phyloP scores from a whole-genome alignment of 805 yeast species.

The Hanseniaspora taiwanica region DNA sequence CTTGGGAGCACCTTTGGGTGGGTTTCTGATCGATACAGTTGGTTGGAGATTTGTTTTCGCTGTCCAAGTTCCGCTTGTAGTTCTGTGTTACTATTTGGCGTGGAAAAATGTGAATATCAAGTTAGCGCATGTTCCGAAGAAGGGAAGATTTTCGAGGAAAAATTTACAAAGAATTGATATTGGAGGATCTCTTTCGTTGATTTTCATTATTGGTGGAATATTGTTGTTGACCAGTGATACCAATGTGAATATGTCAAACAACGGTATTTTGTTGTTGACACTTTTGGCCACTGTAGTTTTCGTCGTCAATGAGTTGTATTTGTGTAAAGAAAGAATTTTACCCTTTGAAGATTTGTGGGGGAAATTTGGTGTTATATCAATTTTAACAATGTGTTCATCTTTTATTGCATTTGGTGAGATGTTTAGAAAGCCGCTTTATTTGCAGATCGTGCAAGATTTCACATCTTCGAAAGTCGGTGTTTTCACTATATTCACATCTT shows the following conservation, averaged over 20 bases:
- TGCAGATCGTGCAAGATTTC: slow-evolving; percentile 37
- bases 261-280: slow-evolving; percentile 18
- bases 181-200: slow-evolving; percentile 51
- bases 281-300: slow-evolving; percentile 20
- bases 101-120: slow-evolving; percentile 26
- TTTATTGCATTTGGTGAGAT: slow-evolving; percentile 33
- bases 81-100: slow-evolving; percentile 25
- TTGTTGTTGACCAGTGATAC: slow-evolving; percentile 34
- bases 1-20: slow-evolving; percentile 54
- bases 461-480: slow-evolving; percentile 42
- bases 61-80: slow-evolving; percentile 35
- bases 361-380: slow-evolving; percentile 40
- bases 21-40: slow-evolving; percentile 38
- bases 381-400: slow-evolving; percentile 33
- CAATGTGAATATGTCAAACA: slow-evolving; percentile 30
- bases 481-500: slow-evolving; percentile 41
- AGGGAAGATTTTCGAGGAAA: slow-evolving; percentile 30
- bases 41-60: slow-evolving; percentile 57
- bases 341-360: slow-evolving; percentile 42
- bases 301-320: slow-evolving; percentile 23
- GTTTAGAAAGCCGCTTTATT: slow-evolving; percentile 48
- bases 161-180: slow-evolving; percentile 52
- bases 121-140: slow-evolving; percentile 40
- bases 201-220: slow-evolving; percentile 33
- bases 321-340: slow-evolving; percentile 40